phyloP scores from a whole-genome alignment of 2,329 filamentous ascomycete genomes.

The Aotearoamyces nothofagi region DNA sequence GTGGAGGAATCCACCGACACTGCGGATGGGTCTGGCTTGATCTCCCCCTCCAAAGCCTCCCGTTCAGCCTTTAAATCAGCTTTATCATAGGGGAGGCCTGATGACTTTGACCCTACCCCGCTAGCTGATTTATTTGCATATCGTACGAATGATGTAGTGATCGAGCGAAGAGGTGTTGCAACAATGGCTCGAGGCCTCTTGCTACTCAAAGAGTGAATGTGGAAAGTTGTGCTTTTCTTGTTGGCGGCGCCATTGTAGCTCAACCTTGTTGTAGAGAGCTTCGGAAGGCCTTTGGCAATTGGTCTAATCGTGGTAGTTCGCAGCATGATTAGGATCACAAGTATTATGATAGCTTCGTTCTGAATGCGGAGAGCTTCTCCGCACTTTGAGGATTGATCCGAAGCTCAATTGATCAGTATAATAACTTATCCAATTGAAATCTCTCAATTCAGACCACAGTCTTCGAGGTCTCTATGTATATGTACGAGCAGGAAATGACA shows the following conservation, averaged over 20 bases:
- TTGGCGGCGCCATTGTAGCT: slow-evolving; percentile 14
- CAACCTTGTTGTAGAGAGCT: slow-evolving; percentile 9
- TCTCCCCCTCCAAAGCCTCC: slow-evolving; percentile 33
- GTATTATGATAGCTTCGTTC: too few species aligned
- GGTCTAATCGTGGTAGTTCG: slow-evolving; percentile 15
- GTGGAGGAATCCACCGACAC: slow-evolving; percentile 44
- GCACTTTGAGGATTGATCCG: too few species aligned
- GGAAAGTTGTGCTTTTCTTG: slow-evolving; percentile 8
- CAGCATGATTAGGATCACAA: too few species aligned
- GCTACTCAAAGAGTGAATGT: slow-evolving; percentile 10
- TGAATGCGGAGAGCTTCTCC: too few species aligned
- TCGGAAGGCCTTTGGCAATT: slow-evolving; percentile 15
- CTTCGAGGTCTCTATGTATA: too few species aligned
- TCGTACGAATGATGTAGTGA: slow-evolving; percentile 31
- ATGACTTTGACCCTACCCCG: too few species aligned
- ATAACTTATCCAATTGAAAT: too few species aligned
- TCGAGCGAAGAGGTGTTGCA: slow-evolving; percentile 15
- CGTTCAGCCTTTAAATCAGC: slow-evolving; percentile 42
- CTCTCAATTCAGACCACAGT: too few species aligned
- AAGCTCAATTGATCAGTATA: too few species aligned
- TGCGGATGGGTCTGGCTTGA: slow-evolving; percentile 41
- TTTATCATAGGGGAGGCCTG: slow-evolving; percentile 18
- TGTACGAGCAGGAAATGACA: too few species aligned
- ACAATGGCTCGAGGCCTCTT: slow-evolving; percentile 11
- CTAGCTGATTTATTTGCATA: too few species aligned